phyloP scores from a whole-genome alignment of 2,329 filamentous ascomycete genomes.

The Mariannaea elegans region DNA sequence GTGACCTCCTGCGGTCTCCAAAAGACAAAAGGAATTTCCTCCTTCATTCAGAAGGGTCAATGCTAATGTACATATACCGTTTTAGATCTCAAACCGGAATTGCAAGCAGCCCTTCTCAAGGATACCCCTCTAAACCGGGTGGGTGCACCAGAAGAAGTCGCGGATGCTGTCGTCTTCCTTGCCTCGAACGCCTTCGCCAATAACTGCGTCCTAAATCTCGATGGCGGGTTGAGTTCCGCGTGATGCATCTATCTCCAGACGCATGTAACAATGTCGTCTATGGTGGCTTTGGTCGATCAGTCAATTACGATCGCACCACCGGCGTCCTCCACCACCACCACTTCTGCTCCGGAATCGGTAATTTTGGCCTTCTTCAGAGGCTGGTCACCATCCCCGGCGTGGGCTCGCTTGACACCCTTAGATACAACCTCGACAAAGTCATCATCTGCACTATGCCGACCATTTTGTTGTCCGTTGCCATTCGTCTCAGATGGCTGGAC shows the following conservation, averaged over 20 bases:
- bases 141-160: slow-evolving; percentile 75
- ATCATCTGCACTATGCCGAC: slow-evolving; percentile 49
- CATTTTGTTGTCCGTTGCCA: slow-evolving; percentile 51
- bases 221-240: slow-evolving; percentile 80
- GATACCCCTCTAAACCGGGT: slow-evolving; percentile 73
- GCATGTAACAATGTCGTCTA: slow-evolving; percentile 13
- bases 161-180: slow-evolving; percentile 83
- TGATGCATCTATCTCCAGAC: slow-evolving; percentile 46
- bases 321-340: slow-evolving; percentile 61
- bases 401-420: slow-evolving; percentile 57
- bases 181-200: slow-evolving; percentile 83
- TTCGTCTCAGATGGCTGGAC: slow-evolving; percentile 48
- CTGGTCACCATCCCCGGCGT: slow-evolving; percentile 53
- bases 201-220: slow-evolving; percentile 86
- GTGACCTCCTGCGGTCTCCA: slow-evolving; percentile 6
- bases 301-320: slow-evolving; percentile 74
- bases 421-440: slow-evolving; percentile 39
- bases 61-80: slow-evolving; percentile 51
- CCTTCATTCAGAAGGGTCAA: slow-evolving; percentile 28
- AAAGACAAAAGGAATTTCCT: neutral
- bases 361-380: slow-evolving; percentile 61
- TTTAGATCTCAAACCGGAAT: slow-evolving; percentile 49
- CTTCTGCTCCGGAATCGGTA: slow-evolving; percentile 47
- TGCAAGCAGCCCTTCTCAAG: slow-evolving; percentile 50
- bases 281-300: slow-evolving; percentile 44